Conservation (phyloP, 768 basidiomycete genomes). For the Psilocybe cubensis region DNA sequence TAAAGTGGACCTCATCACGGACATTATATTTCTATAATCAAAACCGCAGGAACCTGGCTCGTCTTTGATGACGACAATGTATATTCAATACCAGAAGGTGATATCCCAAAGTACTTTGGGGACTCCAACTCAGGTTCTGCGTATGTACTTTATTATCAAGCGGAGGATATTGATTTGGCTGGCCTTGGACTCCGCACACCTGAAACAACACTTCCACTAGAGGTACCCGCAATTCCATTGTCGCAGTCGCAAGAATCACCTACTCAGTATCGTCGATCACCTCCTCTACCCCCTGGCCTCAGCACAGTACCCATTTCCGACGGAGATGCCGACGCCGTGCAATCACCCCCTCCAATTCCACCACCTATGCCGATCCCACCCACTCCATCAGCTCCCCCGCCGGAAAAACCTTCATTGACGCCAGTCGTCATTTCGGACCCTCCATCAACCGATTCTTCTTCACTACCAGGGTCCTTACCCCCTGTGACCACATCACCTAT, state of each 20-base stretch:
- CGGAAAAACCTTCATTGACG: slow-evolving; percentile 13
- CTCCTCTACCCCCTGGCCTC: slow-evolving; percentile 35
- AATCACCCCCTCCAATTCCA: slow-evolving; percentile 25
- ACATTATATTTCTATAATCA: slow-evolving; percentile 96
- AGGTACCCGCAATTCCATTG: slow-evolving; percentile 23
- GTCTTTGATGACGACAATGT: slow-evolving; percentile 97
- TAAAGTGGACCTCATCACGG: slow-evolving; percentile 95
- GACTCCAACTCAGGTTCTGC: slow-evolving; percentile 87
- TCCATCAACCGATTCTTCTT: slow-evolving; percentile 5
- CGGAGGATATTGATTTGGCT: slow-evolving; percentile 79
- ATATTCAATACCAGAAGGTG: slow-evolving; percentile 82
- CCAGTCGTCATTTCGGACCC: slow-evolving; percentile 15
- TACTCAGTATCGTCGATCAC: slow-evolving; percentile 22
- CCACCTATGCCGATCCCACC: slow-evolving; percentile 16
- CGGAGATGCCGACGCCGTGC: slow-evolving; percentile 28
- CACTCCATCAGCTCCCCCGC: background rate
- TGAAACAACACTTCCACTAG: slow-evolving; percentile 30
- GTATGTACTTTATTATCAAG: slow-evolving; percentile 97
- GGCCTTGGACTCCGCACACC: slow-evolving; percentile 64
- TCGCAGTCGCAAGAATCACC: slow-evolving; percentile 19
- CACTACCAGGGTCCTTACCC: slow-evolving; percentile 8
- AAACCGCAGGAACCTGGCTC: slow-evolving; percentile 83
- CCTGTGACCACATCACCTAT: slow-evolving; percentile 17
- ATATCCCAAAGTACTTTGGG: slow-evolving; percentile 94
- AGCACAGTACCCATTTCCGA: slow-evolving; percentile 14